Percentiles rank a stretch among this genome's conserved stretches.
Evolutionary conservation across 2,329 filamentous ascomycete species (phyloP).

Genomic region (Fusarium begoniae): DNA sequence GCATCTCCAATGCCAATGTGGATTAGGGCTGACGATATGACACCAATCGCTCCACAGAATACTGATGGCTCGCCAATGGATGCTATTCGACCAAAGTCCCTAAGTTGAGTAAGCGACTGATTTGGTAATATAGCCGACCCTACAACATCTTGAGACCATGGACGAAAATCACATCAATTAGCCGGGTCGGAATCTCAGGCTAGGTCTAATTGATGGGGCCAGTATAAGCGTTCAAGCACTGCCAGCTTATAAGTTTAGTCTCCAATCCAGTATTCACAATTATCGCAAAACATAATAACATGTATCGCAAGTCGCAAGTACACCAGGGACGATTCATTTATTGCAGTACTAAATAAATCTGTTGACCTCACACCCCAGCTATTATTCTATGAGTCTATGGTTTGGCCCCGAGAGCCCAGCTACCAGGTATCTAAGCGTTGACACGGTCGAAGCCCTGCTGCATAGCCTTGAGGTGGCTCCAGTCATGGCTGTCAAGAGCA

Average conservation of each 20-base stretch:
- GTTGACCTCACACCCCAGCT: background rate
- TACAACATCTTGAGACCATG: rapidly evolving
- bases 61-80: background rate
- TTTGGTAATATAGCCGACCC: background rate
- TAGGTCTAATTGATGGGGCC: too few relatives aligned
- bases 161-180: too few relatives aligned
- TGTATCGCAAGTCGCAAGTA: background rate
- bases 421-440: background rate
- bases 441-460: conserved; percentile 35
- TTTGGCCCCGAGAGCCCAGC: background rate
- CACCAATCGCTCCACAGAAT: background rate
- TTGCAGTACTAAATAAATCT: background rate
- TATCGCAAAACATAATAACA: rapidly evolving
- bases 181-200: background rate
- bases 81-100: background rate
- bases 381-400: background rate
- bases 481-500: conserved; percentile 57
- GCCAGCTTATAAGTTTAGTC: background rate
- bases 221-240: rapidly evolving
- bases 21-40: conserved; percentile 1
- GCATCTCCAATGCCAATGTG: background rate
- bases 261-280: rapidly evolving
- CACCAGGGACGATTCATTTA: background rate
- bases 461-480: conserved; percentile 55
- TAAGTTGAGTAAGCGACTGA: too few relatives aligned